These are phyloP conservation scores for Tetraselmis striata DNA, from an alignment of 139 green algal genomes.

Conservation along the genomic window DNA sequence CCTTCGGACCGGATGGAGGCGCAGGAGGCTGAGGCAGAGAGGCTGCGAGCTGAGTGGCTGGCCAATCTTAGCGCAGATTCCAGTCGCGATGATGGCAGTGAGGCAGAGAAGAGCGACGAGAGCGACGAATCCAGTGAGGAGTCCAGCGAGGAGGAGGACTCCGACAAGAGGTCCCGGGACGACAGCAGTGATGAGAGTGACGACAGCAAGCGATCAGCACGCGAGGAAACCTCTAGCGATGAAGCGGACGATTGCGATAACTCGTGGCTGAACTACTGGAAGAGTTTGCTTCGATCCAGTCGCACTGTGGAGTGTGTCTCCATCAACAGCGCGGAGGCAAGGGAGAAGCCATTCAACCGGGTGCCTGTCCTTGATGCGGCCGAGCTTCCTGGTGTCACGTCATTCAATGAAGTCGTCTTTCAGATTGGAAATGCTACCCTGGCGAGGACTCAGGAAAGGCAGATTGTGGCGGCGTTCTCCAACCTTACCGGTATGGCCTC, in stretches of 20 bases:
- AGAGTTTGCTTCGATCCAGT: neutral
- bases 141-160: neutral
- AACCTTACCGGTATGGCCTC: neutral
- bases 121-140: neutral
- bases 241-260: neutral
- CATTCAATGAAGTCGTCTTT: neutral
- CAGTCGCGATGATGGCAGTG: neutral
- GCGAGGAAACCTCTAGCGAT: neutral
- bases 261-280: neutral
- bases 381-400: neutral
- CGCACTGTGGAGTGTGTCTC: neutral
- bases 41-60: neutral
- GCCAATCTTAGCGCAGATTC: neutral
- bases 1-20: neutral
- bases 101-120: neutral
- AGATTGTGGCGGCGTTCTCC: neutral
- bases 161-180: neutral
- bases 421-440: neutral
- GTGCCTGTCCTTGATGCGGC: neutral
- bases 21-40: neutral
- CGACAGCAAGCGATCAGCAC: neutral
- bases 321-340: neutral
- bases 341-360: neutral
- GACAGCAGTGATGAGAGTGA: neutral
- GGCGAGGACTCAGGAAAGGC: neutral